phyloP scores from a whole-genome alignment of 2,329 filamentous ascomycete genomes.

The Rhinocladiella similis region DNA sequence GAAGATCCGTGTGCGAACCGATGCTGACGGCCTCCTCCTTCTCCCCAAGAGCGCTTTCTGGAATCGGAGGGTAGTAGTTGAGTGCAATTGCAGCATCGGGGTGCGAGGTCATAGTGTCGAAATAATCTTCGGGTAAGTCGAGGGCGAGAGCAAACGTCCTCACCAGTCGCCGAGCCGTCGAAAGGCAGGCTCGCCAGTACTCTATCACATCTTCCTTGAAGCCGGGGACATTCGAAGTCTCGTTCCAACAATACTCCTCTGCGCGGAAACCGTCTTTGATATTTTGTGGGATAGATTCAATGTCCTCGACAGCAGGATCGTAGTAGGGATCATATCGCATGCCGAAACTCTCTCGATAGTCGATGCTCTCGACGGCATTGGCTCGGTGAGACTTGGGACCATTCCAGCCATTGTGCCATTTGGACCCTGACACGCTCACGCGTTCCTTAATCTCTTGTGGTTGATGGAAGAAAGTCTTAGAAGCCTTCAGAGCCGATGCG shows the following conservation, averaged over 20 bases:
- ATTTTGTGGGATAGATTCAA: not conserved
- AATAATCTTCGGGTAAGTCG: conserved; percentile 41
- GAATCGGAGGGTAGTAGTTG: conserved; percentile 25
- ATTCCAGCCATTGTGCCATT: conserved; percentile 10
- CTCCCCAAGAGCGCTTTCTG: not conserved
- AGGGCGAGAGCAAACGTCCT: conserved; percentile 44
- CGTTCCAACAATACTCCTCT: not conserved
- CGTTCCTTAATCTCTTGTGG: not conserved
- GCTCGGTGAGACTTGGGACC: conserved; percentile 1
- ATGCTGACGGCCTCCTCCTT: conserved; percentile 32
- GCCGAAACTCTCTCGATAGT: conserved; percentile 7
- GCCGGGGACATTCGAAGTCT: conserved; percentile 21
- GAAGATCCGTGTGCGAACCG: conserved; percentile 50
- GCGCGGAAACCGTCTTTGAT: not conserved
- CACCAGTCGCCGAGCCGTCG: conserved; percentile 34
- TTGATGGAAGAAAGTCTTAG: conserved; percentile 3
- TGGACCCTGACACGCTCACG: not conserved
- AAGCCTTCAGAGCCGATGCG: not conserved
- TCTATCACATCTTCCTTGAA: conserved; percentile 7
- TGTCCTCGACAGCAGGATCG: not conserved
- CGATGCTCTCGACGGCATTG: conserved; percentile 5
- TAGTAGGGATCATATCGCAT: conserved; percentile 1
- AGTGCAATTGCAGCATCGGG: conserved; percentile 39
- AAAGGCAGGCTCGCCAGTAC: conserved; percentile 4
- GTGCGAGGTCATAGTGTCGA: conserved; percentile 45